Base-by-base conservation (phyloP, 2,329 filamentous ascomycete genomes). In the Alternaria ventricosa region DNA sequence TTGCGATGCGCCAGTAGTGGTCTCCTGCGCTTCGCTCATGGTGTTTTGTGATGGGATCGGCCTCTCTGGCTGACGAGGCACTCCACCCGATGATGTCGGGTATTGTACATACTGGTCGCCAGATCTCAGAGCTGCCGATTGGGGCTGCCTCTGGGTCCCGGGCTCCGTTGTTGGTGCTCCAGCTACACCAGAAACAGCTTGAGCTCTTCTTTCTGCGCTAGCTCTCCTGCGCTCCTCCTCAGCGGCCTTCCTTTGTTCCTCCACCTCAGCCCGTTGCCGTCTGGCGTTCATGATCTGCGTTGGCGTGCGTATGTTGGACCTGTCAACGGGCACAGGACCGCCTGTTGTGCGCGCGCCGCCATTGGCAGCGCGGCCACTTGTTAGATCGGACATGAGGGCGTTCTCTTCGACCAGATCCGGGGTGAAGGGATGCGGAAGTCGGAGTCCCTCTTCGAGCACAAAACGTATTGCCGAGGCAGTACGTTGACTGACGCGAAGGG, bases 391-490 rank as follows among this genome's bases (percentile, higher is more conserved):
- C 94, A 99, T 98, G 75, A 89, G 88, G 71, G 94, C 92, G 87
- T 92, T 91, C 84, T 97, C 92, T 85, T 99, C 96, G 65, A 90
- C 87, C 71, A 90, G 83, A 80, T 97, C 94, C 23, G 92, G 87
- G 9, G 94, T 96, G 81, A 98, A 96, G 53, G 89, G 84, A 70
- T 93, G 87, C 3, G 95, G 94, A 50, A 90, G 88, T 71, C 94
- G 91, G 70, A 98, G 87, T 41, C 93, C 93, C 83, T 96, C 93
- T 84, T 98, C 94, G 61, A 98, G 88, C 41, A 94, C 89, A 84
- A 92, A 98, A 73, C 97, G 90, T 78, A 99, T 94, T 41, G 96
- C 95, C 79, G 92, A 92, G 68, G 93, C 92, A 50, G 93, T 97
- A 69, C 92, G 89, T 72, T 89, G 90, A 51, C 94, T 97, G 79